Base-by-base conservation (phyloP, 2,329 filamentous ascomycete genomes). In the Trichoderma sp. region DNA sequence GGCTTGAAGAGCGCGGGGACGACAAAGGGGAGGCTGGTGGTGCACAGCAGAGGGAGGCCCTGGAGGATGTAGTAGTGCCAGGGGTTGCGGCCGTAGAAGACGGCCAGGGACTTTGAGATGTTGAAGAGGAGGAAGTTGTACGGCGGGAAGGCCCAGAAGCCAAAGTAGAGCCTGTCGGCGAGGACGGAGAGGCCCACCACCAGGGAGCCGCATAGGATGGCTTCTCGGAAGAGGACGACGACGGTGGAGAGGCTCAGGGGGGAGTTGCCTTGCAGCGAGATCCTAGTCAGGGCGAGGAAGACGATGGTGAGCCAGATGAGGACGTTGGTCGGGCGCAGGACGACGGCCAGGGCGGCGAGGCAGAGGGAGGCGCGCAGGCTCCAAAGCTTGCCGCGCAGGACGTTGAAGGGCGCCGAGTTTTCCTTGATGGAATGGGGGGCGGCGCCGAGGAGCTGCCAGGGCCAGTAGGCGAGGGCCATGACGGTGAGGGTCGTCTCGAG, bases 11-110 rank as follows among this genome's bases (percentile, higher is more conserved):
- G 74, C 0, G 89, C 91, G 15, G 84, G 67, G 1, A 90, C 72
- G 9, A 87, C 85, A 74, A 97, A 96, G 0, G 93, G 93, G 2
- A 97, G 80, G 48, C 88, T 88, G 1, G 92, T 93, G 9, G 90
- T 97, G 39, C 95, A 88, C 5, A 97, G 85, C 0, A 98, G 83
- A 2, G 95, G 94, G 28, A 97, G 83, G 5, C 93, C 95, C 78
- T 99, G 93, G 0, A 91, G 90, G 34, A 96, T 78, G 76, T 97
- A 99, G 79, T 98, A 99, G 76, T 97, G 93, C 84, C 90, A 90
- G 68, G 92, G 88, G 77, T 96, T 98, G 55, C 82, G 85, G 24
- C 95, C 95, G 74, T 99, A 99, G 77, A 98, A 98, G 55, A 94
- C 86, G 28, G 95, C 92, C 6, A 99, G 83, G 7, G 90, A 91